Evolutionary conservation across 2,329 filamentous ascomycete species (phyloP).

Genomic region (Epichloe baconii): DNA sequence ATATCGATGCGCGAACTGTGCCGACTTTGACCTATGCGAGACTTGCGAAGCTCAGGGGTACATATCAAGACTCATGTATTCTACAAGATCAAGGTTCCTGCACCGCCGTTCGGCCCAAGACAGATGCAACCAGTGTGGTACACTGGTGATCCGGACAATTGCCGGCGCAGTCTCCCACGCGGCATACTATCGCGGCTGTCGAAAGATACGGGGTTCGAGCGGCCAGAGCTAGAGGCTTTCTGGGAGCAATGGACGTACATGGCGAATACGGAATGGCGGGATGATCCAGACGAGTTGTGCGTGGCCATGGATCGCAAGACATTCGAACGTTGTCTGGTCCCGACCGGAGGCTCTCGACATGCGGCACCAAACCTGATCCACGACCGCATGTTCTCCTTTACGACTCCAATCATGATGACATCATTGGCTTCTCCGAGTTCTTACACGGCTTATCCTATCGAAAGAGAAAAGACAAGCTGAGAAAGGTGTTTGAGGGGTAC

Average conservation of each 20-base stretch:
- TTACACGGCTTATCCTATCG: conserved; percentile 65
- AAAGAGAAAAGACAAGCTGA: conserved; percentile 55
- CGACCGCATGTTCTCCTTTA: conserved; percentile 93
- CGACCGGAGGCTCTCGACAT: conserved; percentile 66
- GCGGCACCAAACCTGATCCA: conserved; percentile 80
- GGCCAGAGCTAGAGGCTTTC: conserved; percentile 77
- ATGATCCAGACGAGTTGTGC: conserved; percentile 64
- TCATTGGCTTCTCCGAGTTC: conserved; percentile 90
- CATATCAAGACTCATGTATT: conserved; percentile 91
- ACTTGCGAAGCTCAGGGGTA: conserved; percentile 67
- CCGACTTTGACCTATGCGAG: conserved; percentile 92
- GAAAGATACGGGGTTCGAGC: conserved; percentile 65
- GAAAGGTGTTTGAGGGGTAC: conserved; percentile 73
- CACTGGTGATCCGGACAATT: conserved; percentile 67
- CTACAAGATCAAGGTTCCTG: conserved; percentile 87
- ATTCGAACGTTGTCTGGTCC: conserved; percentile 82
- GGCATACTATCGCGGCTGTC: conserved; percentile 55
- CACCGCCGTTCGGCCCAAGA: conserved; percentile 68
- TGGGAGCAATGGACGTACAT: conserved; percentile 97
- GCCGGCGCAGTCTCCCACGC: conserved; percentile 53
- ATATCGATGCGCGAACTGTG: conserved; percentile 90
- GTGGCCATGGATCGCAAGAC: conserved; percentile 85
- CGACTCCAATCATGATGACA: conserved; percentile 74
- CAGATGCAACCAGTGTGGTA: conserved; percentile 79
- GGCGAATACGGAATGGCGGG: conserved; percentile 70